phyloP scores from a whole-genome alignment of 148 eudicot genomes.

The Amaranthus palmeri region DNA sequence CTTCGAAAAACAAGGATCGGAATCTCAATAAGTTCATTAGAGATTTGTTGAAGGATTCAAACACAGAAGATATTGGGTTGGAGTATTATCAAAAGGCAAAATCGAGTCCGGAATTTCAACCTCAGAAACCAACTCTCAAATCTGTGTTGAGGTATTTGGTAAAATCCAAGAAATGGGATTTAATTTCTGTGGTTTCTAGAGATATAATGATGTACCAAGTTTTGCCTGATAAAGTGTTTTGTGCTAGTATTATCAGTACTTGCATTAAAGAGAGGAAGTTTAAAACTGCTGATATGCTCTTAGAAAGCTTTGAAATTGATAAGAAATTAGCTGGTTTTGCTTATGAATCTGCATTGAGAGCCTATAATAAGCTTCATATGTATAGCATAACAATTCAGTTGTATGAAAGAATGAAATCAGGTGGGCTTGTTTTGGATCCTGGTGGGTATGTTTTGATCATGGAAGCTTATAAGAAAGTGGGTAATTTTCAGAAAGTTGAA shows the following conservation, averaged over 20 bases:
- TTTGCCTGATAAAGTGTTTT: conserved; percentile 44
- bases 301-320: conserved; percentile 37
- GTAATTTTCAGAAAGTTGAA: conserved; percentile 39
- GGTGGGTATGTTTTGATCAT: conserved; percentile 49
- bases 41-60: conserved; percentile 30
- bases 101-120: conserved; percentile 34
- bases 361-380: conserved; percentile 87
- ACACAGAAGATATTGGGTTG: conserved; percentile 44
- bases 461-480: conserved; percentile 67
- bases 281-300: conserved; percentile 41
- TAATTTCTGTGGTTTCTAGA: conserved; percentile 27
- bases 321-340: conserved; percentile 31
- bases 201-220: conserved; percentile 41
- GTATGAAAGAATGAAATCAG: conserved; percentile 40
- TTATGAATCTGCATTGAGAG: conserved; percentile 54
- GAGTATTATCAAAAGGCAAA: conserved; percentile 59
- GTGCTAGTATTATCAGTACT: conserved; percentile 46
- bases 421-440: conserved; percentile 35
- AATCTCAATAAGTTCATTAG: conserved; percentile 15
- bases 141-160: conserved; percentile 50
- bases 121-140: conserved; percentile 38
- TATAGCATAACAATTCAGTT: conserved; percentile 49
- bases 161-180: conserved; percentile 48
- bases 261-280: conserved; percentile 64
- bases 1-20: neutral